A percentile compares a stretch with the other conserved stretches of the same genome.
Evolutionary conservation across 176 grass and related monocot genomes (phyloP).

Genomic region (sorghum (Sorghum bicolor)): DNA sequence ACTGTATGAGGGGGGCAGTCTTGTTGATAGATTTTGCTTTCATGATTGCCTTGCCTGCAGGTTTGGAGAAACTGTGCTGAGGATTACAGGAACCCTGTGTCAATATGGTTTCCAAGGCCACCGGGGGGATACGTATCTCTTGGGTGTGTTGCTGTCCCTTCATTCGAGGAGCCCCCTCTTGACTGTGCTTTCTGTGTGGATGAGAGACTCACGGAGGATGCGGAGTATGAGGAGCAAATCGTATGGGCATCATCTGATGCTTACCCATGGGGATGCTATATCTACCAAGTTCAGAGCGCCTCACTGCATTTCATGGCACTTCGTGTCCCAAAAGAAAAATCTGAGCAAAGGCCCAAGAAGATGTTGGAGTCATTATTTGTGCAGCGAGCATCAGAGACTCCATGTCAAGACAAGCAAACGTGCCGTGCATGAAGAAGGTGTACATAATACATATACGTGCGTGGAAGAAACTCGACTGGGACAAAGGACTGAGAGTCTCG

Average conservation of each 20-base stretch:
- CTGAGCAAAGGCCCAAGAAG: constrained; percentile 52
- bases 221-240: constrained; percentile 76
- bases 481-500: background rate
- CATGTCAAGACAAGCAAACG: background rate
- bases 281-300: constrained; percentile 77
- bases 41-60: constrained; percentile 29
- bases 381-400: constrained; percentile 11
- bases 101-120: constrained; percentile 85
- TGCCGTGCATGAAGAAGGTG: constrained; percentile 1
- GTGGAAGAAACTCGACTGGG: background rate
- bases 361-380: constrained; percentile 34
- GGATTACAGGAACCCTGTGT: constrained; percentile 66
- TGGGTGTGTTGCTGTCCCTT: constrained; percentile 71
- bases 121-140: constrained; percentile 71
- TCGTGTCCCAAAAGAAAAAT: constrained; percentile 67
- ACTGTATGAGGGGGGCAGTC: background rate
- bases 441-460: constrained; percentile 17
- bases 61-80: constrained; percentile 93
- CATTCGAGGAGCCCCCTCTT: constrained; percentile 63
- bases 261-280: constrained; percentile 88
- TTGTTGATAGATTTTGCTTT: constrained; percentile 8
- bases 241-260: constrained; percentile 76
- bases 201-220: constrained; percentile 53
- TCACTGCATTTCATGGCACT: constrained; percentile 82
- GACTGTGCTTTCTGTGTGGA: constrained; percentile 62